These are phyloP conservation scores for Melampsora abietis-canadensis DNA, from an alignment of 1,284 basidiomycete species.

Conservation along the genomic window DNA sequence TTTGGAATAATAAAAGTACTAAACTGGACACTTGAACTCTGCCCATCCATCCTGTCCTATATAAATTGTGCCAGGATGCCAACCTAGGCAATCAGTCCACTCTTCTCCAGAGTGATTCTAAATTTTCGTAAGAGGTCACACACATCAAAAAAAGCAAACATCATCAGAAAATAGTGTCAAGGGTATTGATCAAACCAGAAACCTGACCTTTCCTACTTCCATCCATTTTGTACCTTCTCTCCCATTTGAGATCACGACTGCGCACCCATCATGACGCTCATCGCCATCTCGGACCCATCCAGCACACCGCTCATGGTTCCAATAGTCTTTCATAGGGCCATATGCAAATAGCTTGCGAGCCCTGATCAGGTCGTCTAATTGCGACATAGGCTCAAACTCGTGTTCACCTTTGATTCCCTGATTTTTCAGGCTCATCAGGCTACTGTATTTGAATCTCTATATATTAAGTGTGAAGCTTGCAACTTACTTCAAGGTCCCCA, in stretches of 20 bases:
- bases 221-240: slow-evolving; percentile 56
- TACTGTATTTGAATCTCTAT: slow-evolving; percentile 7
- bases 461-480: no score
- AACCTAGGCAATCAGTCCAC: no score
- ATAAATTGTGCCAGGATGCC: no score
- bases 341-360: slow-evolving; percentile 60
- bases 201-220: slow-evolving; percentile 56
- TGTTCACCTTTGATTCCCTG: slow-evolving; percentile 55
- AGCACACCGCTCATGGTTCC: slow-evolving; percentile 56
- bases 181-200: neutral
- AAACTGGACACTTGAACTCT: no score
- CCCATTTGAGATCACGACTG: slow-evolving; percentile 56
- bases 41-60: no score
- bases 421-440: slow-evolving; percentile 38
- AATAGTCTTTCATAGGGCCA: slow-evolving; percentile 58
- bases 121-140: no score
- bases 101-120: no score
- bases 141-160: no score
- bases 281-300: slow-evolving; percentile 60
- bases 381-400: slow-evolving; percentile 55
- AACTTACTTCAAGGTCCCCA: slow-evolving; percentile 72
- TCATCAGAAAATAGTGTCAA: slow-evolving; percentile 6
- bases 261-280: slow-evolving; percentile 58
- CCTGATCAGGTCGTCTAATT: slow-evolving; percentile 52
- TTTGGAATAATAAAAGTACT: no score